These are phyloP conservation scores for Halocafeteria seosinensis DNA, from an alignment of 108 stramenopile species.

Conservation along the genomic window DNA sequence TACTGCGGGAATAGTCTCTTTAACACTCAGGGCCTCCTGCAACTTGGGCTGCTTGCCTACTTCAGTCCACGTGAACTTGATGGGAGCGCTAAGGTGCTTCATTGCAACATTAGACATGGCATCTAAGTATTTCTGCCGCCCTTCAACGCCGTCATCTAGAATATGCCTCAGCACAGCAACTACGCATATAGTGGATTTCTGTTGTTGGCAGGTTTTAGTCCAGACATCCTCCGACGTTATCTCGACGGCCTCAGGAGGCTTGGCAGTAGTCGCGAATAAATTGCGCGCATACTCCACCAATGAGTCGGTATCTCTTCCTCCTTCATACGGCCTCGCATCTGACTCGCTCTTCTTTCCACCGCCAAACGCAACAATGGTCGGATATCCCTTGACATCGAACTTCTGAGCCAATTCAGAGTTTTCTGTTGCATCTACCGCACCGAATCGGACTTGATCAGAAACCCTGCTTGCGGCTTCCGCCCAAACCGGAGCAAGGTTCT, in stretches of 20 bases:
- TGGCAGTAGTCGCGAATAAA: constrained; percentile 53
- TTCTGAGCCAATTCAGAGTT: constrained; percentile 43
- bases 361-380: constrained; percentile 54
- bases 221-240: constrained; percentile 43
- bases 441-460: constrained; percentile 47
- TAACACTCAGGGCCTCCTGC: constrained; percentile 12
- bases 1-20: constrained; percentile 7
- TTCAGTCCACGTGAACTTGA: constrained; percentile 15
- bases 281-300: constrained; percentile 49
- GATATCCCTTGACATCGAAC: constrained; percentile 51
- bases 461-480: constrained; percentile 12
- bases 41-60: constrained; percentile 9
- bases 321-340: constrained; percentile 53
- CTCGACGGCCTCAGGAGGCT: constrained; percentile 45
- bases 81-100: constrained; percentile 1
- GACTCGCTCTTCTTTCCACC: constrained; percentile 63
- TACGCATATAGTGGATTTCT: constrained; percentile 3
- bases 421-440: constrained; percentile 49
- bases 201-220: constrained; percentile 30
- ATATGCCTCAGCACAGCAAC: constrained; percentile 19
- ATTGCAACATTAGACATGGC: constrained; percentile 19
- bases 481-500: constrained; percentile 37
- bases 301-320: constrained; percentile 40
- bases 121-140: constrained; percentile 39
- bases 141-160: constrained; percentile 28